Evolutionary conservation across 768 basidiomycete genomes (phyloP).

Genomic region (Ephemerocybe angulata): DNA sequence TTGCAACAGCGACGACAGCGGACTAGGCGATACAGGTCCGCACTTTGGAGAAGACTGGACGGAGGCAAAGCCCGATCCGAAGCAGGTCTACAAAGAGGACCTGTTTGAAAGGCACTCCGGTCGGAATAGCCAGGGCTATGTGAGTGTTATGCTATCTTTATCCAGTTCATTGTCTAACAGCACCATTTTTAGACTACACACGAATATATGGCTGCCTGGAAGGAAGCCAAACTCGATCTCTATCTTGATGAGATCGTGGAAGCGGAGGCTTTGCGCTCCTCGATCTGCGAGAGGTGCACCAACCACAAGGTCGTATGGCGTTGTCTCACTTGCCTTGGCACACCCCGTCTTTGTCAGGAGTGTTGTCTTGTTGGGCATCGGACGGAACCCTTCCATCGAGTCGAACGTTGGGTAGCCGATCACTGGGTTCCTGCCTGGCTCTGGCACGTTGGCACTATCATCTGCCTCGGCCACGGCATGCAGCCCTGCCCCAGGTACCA

Average conservation of each 20-base stretch:
- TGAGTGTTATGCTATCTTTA: not conserved
- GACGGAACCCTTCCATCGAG: slow-evolving; percentile 15
- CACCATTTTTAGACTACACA: not conserved
- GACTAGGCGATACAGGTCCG: too few relatives aligned
- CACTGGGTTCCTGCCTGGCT: too few relatives aligned
- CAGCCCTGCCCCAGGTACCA: slow-evolving; percentile 11
- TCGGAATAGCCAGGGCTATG: not conserved
- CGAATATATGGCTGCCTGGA: not conserved
- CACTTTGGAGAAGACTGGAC: not conserved
- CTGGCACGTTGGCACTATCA: slow-evolving; percentile 16
- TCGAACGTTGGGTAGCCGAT: slow-evolving; percentile 19
- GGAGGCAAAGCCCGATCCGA: too few relatives aligned
- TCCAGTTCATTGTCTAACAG: not conserved
- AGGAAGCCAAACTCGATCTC: not conserved
- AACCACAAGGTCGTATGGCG: too few relatives aligned
- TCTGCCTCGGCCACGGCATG: slow-evolving; percentile 21
- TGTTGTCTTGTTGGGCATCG: not conserved
- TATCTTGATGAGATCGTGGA: not conserved
- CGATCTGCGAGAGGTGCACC: too few relatives aligned
- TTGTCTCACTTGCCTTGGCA: not conserved
- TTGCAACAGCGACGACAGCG: too few relatives aligned
- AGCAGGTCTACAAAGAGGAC: not conserved
- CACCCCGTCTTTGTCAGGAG: not conserved
- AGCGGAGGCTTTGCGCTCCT: not conserved
- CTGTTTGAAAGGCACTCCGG: not conserved